These are phyloP conservation scores for Wickerhamomyces bovis DNA, from an alignment of 805 yeast species.

Conservation along the genomic window DNA sequence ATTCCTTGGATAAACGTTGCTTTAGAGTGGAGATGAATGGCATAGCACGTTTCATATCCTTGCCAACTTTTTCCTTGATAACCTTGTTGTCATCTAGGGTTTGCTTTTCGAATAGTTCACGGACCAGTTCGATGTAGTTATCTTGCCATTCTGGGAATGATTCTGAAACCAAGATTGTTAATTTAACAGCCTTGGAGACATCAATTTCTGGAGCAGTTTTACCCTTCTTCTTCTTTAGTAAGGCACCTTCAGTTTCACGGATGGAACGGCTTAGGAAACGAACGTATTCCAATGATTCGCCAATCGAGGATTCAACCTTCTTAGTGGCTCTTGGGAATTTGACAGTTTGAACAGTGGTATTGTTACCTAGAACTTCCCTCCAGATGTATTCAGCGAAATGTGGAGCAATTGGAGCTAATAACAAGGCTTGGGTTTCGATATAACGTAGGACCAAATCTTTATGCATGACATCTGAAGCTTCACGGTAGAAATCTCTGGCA, in stretches of 20 bases:
- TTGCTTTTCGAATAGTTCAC: slow-evolving; percentile 63
- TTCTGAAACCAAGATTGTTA: slow-evolving; percentile 67
- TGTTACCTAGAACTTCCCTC: slow-evolving; percentile 70
- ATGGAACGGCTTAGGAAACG: slow-evolving; percentile 74
- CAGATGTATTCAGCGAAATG: slow-evolving; percentile 90
- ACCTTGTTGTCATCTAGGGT: slow-evolving; percentile 58
- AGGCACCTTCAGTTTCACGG: slow-evolving; percentile 89
- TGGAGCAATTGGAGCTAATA: slow-evolving; percentile 91
- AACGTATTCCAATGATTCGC: slow-evolving; percentile 73
- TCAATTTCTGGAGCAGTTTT: slow-evolving; percentile 66
- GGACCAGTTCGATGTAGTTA: slow-evolving; percentile 71
- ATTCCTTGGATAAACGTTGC: slow-evolving; percentile 65
- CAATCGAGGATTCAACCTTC: slow-evolving; percentile 54
- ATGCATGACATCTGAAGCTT: slow-evolving; percentile 66
- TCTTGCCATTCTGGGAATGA: slow-evolving; percentile 94
- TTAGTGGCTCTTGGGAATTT: slow-evolving; percentile 72
- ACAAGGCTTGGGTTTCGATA: slow-evolving; percentile 78
- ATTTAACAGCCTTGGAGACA: slow-evolving; percentile 60
- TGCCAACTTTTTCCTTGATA: slow-evolving; percentile 62
- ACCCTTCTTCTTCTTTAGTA: slow-evolving; percentile 83
- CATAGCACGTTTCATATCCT: slow-evolving; percentile 97
- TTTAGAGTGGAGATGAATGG: slow-evolving; percentile 88
- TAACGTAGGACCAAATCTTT: slow-evolving; percentile 73
- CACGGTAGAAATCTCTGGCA: slow-evolving; percentile 95
- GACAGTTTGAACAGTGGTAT: slow-evolving; percentile 64